These are phyloP conservation scores for Ogataea henricii DNA, from an alignment of 805 yeast genomes.

Conservation along the genomic window DNA sequence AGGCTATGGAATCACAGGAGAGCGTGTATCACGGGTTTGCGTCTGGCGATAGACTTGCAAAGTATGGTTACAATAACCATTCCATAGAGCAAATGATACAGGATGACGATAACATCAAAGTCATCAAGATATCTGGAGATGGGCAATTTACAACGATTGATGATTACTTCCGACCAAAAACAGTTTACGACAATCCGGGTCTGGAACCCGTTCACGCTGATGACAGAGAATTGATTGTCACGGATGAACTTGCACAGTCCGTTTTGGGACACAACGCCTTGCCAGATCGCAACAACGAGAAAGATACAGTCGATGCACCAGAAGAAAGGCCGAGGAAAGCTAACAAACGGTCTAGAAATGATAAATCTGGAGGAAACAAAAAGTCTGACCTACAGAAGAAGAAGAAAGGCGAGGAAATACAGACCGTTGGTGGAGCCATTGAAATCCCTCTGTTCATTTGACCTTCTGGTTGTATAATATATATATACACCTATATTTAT, in stretches of 20 bases:
- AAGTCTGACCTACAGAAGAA: constrained; percentile 8
- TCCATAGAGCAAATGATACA: constrained; percentile 34
- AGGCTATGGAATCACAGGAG: neutral
- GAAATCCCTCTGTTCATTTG: constrained; percentile 47
- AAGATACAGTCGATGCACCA: neutral
- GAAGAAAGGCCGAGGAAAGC: neutral
- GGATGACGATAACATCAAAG: constrained; percentile 36
- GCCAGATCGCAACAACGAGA: neutral
- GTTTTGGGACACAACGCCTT: constrained; percentile 25
- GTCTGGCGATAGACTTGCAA: neutral
- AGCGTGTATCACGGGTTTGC: neutral
- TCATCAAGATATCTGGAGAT: constrained; percentile 28
- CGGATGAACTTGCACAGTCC: constrained; percentile 31
- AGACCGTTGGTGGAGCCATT: constrained; percentile 45
- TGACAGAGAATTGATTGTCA: constrained; percentile 20
- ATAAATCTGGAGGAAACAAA: neutral
- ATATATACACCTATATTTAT: no score
- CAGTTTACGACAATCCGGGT: neutral
- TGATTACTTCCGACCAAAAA: constrained; percentile 26
- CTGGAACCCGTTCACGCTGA: constrained; percentile 5
- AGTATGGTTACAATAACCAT: constrained; percentile 30
- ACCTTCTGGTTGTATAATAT: no score
- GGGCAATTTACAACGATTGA: constrained; percentile 34
- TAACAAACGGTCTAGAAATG: neutral
- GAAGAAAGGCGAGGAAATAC: constrained; percentile 28